Conservation (phyloP, 306 rosid species). For the Delonix regia region DNA sequence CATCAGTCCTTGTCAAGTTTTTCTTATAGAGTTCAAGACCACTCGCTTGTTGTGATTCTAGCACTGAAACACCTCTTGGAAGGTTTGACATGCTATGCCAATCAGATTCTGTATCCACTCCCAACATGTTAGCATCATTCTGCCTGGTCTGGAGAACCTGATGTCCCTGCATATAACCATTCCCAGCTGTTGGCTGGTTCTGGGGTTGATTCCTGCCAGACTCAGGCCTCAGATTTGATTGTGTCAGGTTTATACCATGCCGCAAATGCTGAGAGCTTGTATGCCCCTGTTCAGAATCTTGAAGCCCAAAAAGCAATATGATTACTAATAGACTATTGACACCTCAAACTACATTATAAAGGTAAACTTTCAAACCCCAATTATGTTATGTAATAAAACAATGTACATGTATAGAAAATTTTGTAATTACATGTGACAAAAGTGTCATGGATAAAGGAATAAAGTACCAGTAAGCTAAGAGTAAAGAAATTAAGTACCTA, state of each 20-base stretch:
- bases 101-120: constrained; percentile 74
- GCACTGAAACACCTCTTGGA: constrained; percentile 63
- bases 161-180: constrained; percentile 80
- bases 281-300: constrained; percentile 75
- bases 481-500: constrained; percentile 54
- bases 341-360: constrained; percentile 28
- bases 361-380: neutral
- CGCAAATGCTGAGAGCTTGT: constrained; percentile 59
- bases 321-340: constrained; percentile 32
- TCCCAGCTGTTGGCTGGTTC: constrained; percentile 66
- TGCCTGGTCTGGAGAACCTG: constrained; percentile 79
- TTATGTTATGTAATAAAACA: constrained; percentile 15
- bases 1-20: constrained; percentile 60
- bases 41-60: constrained; percentile 65
- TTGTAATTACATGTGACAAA: neutral
- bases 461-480: neutral
- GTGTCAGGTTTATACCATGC: constrained; percentile 71
- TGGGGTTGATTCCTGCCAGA: constrained; percentile 61
- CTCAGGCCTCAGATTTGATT: constrained; percentile 73
- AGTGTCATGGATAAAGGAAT: constrained; percentile 8
- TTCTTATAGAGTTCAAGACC: constrained; percentile 70
- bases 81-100: constrained; percentile 45
- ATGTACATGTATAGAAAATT: neutral
- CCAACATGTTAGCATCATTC: constrained; percentile 71
- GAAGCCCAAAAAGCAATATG: constrained; percentile 29